Percentiles rank a stretch among this genome's conserved stretches.
Conservation (phyloP, 805 yeast genomes). For the Blastobotrys robertii region DNA sequence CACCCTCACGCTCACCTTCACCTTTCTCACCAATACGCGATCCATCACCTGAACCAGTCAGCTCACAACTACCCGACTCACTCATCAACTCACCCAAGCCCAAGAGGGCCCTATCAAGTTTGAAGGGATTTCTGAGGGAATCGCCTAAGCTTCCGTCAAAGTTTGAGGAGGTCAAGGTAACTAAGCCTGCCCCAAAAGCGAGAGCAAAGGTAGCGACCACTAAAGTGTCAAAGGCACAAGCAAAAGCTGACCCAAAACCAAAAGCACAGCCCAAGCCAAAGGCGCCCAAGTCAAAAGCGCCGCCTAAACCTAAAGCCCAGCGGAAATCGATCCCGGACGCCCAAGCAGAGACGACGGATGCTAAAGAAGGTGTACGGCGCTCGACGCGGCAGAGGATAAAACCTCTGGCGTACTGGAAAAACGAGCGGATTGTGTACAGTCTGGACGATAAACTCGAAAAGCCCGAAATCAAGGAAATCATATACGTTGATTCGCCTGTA, state of each 20-base stretch:
- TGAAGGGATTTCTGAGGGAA: no score
- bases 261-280: not conserved
- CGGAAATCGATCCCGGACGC: not conserved
- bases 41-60: no score
- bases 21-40: no score
- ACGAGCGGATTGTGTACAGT: slow-evolving; percentile 61
- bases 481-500: slow-evolving; percentile 10
- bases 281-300: not conserved
- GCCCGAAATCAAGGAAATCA: slow-evolving; percentile 22
- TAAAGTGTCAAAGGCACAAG: not conserved
- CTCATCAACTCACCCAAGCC: no score
- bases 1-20: no score
- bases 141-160: not conserved
- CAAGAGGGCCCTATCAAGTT: no score
- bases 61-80: no score
- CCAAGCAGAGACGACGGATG: not conserved
- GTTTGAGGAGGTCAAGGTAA: not conserved
- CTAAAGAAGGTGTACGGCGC: slow-evolving; percentile 31
- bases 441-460: slow-evolving; percentile 15
- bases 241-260: not conserved
- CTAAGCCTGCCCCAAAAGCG: not conserved
- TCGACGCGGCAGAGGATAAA: slow-evolving; percentile 57
- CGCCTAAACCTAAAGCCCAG: not conserved
- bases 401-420: slow-evolving; percentile 78
- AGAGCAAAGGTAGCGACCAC: not conserved